A percentile compares a stretch with the other conserved stretches of the same genome.
phyloP scores from a whole-genome alignment of 495 filamentous ascomycete genomes.

The Aspergillus ostianus region DNA sequence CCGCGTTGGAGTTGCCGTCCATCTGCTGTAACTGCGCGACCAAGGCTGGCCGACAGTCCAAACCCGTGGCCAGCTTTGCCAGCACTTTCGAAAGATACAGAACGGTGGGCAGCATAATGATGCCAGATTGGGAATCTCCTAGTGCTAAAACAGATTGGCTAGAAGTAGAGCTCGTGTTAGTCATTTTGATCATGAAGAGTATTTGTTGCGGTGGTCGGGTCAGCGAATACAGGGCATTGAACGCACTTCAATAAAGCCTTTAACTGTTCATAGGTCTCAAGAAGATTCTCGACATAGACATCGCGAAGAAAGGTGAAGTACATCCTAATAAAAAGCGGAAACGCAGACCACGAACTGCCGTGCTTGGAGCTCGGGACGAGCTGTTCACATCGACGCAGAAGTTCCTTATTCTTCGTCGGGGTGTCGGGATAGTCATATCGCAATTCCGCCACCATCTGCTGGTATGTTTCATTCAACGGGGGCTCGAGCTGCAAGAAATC shows the following conservation, averaged over 20 bases:
- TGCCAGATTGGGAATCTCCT: slow-evolving; percentile 71
- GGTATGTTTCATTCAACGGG: slow-evolving; percentile 63
- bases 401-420: slow-evolving; percentile 45
- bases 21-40: slow-evolving; percentile 53
- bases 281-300: slow-evolving; percentile 68
- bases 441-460: slow-evolving; percentile 64
- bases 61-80: slow-evolving; percentile 73
- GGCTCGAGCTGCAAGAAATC: slow-evolving; percentile 64
- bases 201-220: too few species aligned
- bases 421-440: slow-evolving; percentile 51
- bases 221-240: background rate
- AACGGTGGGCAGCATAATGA: slow-evolving; percentile 73
- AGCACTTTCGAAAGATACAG: slow-evolving; percentile 74
- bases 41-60: slow-evolving; percentile 74
- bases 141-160: slow-evolving; percentile 78
- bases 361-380: slow-evolving; percentile 60
- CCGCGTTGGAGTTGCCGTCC: slow-evolving; percentile 47
- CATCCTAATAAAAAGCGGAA: slow-evolving; percentile 71
- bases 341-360: slow-evolving; percentile 69
- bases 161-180: background rate
- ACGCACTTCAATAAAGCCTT: slow-evolving; percentile 70
- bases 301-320: slow-evolving; percentile 80
- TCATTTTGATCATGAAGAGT: background rate
- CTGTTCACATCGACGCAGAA: slow-evolving; percentile 57
- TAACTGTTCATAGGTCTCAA: slow-evolving; percentile 71